Conservation (phyloP, 208 protist genomes). For the Crithidia acanthocephali region DNA sequence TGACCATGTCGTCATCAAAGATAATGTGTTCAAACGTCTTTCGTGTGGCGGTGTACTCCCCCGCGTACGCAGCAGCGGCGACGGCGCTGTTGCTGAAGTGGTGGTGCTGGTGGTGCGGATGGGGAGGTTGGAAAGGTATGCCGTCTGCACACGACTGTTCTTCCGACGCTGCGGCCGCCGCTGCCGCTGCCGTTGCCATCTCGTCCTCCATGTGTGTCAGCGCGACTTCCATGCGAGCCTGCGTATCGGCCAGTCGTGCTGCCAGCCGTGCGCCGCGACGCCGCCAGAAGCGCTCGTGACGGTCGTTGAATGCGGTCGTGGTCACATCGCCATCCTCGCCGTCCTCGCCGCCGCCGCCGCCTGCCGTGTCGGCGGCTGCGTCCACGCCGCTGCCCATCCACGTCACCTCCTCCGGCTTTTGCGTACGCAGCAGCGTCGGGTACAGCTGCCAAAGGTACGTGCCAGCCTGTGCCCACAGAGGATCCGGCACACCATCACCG, state of each 20-base stretch:
- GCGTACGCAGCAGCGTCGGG: slow-evolving; percentile 31
- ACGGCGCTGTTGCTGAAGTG: too few relatives aligned
- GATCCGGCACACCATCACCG: not conserved
- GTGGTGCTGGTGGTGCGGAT: too few relatives aligned
- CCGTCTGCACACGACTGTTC: too few relatives aligned
- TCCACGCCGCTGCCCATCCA: slow-evolving; percentile 22
- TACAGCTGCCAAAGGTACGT: slow-evolving; percentile 22
- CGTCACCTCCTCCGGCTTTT: slow-evolving; percentile 16
- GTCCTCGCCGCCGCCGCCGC: not conserved
- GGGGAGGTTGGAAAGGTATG: too few relatives aligned
- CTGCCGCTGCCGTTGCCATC: too few relatives aligned
- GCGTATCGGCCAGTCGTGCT: not conserved
- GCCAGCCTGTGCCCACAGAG: not conserved
- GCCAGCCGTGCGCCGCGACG: not conserved
- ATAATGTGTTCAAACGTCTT: too few relatives aligned
- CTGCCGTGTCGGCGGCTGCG: not conserved
- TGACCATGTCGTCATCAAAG: too few relatives aligned
- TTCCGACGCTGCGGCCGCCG: too few relatives aligned
- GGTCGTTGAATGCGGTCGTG: not conserved
- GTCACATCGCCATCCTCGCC: slow-evolving; percentile 2
- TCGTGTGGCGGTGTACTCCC: too few relatives aligned
- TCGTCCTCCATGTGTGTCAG: not conserved
- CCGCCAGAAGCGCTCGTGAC: not conserved
- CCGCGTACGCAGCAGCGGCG: too few relatives aligned
- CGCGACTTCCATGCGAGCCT: not conserved